Conservation (phyloP, 352 stramenopile genomes). For the Peronospora farinosa region DNA sequence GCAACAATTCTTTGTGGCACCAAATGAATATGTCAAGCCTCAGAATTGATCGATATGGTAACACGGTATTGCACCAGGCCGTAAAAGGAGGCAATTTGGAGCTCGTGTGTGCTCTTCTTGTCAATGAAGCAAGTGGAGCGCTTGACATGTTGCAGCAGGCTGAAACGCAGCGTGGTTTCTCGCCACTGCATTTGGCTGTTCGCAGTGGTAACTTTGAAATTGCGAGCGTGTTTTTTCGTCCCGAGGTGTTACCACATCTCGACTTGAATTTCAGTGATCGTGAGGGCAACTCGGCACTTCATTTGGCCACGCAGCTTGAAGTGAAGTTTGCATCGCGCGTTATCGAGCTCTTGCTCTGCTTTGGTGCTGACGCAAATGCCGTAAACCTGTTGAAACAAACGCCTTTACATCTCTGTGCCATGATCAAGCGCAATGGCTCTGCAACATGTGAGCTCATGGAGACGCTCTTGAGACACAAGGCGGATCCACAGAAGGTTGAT, state of each 20-base stretch:
- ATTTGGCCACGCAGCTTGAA: slow-evolving; percentile 54
- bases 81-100: slow-evolving; percentile 41
- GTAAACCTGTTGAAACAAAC: slow-evolving; percentile 71
- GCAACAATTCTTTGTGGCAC: slow-evolving; percentile 13
- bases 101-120: slow-evolving; percentile 44
- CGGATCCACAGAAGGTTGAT: slow-evolving; percentile 46
- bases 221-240: slow-evolving; percentile 68
- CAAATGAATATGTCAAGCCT: slow-evolving; percentile 25
- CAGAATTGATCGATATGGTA: slow-evolving; percentile 48
- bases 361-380: slow-evolving; percentile 55
- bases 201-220: slow-evolving; percentile 53
- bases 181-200: slow-evolving; percentile 61
- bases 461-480: slow-evolving; percentile 53
- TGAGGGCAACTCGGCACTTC: slow-evolving; percentile 65
- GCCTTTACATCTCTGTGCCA: slow-evolving; percentile 60
- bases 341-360: slow-evolving; percentile 62
- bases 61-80: slow-evolving; percentile 45
- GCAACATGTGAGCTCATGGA: slow-evolving; percentile 48
- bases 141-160: slow-evolving; percentile 46
- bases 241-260: slow-evolving; percentile 62
- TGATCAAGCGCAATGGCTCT: slow-evolving; percentile 49
- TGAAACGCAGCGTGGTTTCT: slow-evolving; percentile 51
- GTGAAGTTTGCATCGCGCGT: slow-evolving; percentile 56
- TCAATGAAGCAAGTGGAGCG: slow-evolving; percentile 30
- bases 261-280: slow-evolving; percentile 58